A percentile compares a stretch with the other conserved stretches of the same genome.
These are phyloP conservation scores for Triticum turgidum DNA, from an alignment of 176 grass and related monocot genomes.

Conservation along the genomic window DNA sequence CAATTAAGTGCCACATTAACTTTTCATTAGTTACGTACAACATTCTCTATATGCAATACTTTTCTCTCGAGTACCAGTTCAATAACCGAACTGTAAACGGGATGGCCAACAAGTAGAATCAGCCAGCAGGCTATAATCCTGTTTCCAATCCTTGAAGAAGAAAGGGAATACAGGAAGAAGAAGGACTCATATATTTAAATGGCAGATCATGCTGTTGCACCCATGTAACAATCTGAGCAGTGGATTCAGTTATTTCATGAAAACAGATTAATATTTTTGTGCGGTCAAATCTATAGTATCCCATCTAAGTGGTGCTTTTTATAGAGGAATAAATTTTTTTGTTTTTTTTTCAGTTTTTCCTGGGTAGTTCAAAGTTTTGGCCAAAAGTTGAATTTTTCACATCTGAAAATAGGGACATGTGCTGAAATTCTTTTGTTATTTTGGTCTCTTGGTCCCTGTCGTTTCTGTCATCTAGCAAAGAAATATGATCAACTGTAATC, in stretches of 20 bases:
- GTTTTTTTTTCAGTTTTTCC: no score
- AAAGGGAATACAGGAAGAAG: background rate
- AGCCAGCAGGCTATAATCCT: no score
- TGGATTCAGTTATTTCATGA: background rate
- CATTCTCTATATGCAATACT: background rate
- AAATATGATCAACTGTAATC: background rate
- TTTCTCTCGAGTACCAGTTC: no score
- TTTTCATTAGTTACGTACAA: background rate
- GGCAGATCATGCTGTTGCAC: background rate
- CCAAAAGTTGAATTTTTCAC: background rate
- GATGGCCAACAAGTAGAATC: no score
- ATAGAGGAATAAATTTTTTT: background rate
- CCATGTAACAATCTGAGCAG: background rate
- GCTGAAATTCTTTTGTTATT: background rate
- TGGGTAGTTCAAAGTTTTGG: background rate
- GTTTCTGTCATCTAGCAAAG: background rate
- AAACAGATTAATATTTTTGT: background rate
- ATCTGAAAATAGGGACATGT: background rate
- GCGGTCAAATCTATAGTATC: background rate
- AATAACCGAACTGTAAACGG: no score
- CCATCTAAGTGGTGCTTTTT: background rate
- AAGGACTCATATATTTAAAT: background rate
- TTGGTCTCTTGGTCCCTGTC: background rate
- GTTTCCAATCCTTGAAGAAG: background rate
- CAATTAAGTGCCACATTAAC: no score